These are phyloP conservation scores for Millerozyma miso DNA, from an alignment of 805 yeast species.

Conservation along the genomic window DNA sequence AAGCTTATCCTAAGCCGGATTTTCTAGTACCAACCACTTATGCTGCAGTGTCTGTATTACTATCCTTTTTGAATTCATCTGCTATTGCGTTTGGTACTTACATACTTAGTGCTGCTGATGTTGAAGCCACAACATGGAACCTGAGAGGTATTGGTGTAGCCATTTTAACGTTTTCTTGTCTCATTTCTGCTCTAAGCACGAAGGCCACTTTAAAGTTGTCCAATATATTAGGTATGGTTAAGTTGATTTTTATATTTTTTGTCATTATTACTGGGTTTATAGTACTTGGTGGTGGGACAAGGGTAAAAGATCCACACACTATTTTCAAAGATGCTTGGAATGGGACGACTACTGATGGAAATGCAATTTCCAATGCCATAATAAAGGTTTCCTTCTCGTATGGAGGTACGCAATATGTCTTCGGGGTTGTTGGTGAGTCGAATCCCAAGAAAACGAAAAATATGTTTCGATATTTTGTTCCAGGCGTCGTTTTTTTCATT, in stretches of 20 bases:
- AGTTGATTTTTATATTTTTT: slow-evolving; percentile 29
- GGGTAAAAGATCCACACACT: slow-evolving; percentile 25
- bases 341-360: slow-evolving; percentile 40
- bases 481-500: too few relatives aligned
- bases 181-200: slow-evolving; percentile 20
- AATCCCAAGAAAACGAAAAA: too few relatives aligned
- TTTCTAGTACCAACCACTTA: slow-evolving; percentile 32
- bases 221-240: slow-evolving; percentile 32
- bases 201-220: slow-evolving; percentile 26
- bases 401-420: slow-evolving; percentile 38
- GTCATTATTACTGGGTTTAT: slow-evolving; percentile 32
- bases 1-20: slow-evolving; percentile 31
- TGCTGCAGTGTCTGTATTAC: slow-evolving; percentile 35
- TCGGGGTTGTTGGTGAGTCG: slow-evolving; percentile 32
- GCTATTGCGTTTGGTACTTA: slow-evolving; percentile 36
- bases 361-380: slow-evolving; percentile 40
- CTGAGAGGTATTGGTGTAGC: slow-evolving; percentile 34
- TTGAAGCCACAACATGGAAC: slow-evolving; percentile 26
- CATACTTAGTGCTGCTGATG: slow-evolving; percentile 28
- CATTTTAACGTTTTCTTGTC: slow-evolving; percentile 20
- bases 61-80: slow-evolving; percentile 32
- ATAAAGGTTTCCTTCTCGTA: slow-evolving; percentile 42
- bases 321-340: slow-evolving; percentile 35
- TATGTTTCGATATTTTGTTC: too few relatives aligned
- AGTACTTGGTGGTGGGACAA: slow-evolving; percentile 33